Conservation (phyloP, 2,329 filamentous ascomycete species). For the Harringtonia lauricola region DNA sequence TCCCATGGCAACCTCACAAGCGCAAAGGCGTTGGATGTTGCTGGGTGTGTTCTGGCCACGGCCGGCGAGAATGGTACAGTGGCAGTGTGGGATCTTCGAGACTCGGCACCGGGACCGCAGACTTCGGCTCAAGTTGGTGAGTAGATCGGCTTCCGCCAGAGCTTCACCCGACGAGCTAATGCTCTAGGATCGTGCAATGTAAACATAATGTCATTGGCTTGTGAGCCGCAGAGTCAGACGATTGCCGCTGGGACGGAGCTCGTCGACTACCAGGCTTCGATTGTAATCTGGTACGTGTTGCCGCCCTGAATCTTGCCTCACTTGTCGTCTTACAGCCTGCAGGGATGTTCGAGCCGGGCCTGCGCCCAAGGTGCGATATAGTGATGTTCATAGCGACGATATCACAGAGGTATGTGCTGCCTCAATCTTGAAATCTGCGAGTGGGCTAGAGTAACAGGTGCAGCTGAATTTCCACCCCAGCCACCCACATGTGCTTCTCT, state of each 20-base stretch:
- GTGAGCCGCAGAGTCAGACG: slow-evolving; percentile 41
- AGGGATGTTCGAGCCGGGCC: slow-evolving; percentile 48
- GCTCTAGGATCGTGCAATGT: slow-evolving; percentile 7
- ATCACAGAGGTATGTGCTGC: slow-evolving; percentile 48
- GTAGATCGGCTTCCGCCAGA: slow-evolving; percentile 5
- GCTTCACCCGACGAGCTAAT: slow-evolving; percentile 15
- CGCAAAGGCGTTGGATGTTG: slow-evolving; percentile 42
- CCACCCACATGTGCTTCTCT: slow-evolving; percentile 52
- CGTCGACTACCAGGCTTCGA: slow-evolving; percentile 48
- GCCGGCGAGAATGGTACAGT: slow-evolving; percentile 62
- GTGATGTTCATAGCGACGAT: slow-evolving; percentile 58
- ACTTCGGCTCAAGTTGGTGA: slow-evolving; percentile 31
- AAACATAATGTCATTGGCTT: slow-evolving; percentile 52
- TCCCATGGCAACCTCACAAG: slow-evolving; percentile 54
- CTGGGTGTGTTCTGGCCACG: slow-evolving; percentile 48
- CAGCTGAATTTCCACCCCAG: slow-evolving; percentile 51
- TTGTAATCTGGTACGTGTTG: slow-evolving; percentile 44
- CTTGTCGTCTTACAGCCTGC: not conserved
- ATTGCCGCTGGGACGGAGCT: slow-evolving; percentile 67
- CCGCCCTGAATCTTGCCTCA: not conserved
- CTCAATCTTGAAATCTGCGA: no score
- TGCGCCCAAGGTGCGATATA: slow-evolving; percentile 40
- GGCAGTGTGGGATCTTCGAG: slow-evolving; percentile 53
- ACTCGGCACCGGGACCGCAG: slow-evolving; percentile 22
- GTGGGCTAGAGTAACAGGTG: not conserved